Evolutionary conservation across 441 rosid species (phyloP), one percentile per base, ranked within the genome.

Genomic region (Pelargonium fulgidum): DNA sequence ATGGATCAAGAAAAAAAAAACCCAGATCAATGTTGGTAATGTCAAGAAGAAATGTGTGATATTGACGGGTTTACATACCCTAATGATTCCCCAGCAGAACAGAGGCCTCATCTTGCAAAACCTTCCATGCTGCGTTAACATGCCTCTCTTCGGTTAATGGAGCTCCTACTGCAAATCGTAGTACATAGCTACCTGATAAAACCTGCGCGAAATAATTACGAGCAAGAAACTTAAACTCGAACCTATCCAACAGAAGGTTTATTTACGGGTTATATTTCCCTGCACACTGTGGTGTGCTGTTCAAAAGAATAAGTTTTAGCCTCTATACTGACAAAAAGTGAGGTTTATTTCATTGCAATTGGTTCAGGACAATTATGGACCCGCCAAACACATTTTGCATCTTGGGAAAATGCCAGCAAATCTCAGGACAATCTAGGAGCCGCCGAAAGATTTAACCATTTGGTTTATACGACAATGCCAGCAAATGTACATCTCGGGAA

Each of bases 121-220:
- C 76, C 73, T 84, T 81, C 93, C 96, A 92, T 54, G 98, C 87
- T 54, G 79, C 92, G 66, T 73, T 78, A 56, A 92, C 85, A 65
- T 91, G 98, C 72, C 83, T 85, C 77, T 83, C 91, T 75, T 89
- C 96, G 0, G 93, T 93, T 84, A 91, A 70, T 63, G 97, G 91
- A 10, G 94, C 97, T 48, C 96, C 97, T 9, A 91, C 83, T 0
- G 90, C 93, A 48, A 89, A 86, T 9, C 97, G 85, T 19, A 91
- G 78, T 10, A 87, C 76, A 75, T 84, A 83, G 11, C 62, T 85
- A 4, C 87, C 87, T 0, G 91, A 89, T 67, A 93, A 78, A 79
- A 76, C 92, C 96, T 91, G 86, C 58, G 66, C 4, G 48, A 26
- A 50, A 62, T 61, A 50, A 50, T 33, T 16, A 16, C 10, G 0